Evolutionary conservation across 2,329 filamentous ascomycete species (phyloP), one percentile per base, ranked within the genome.

Genomic region (Leptographium wingfieldii): DNA sequence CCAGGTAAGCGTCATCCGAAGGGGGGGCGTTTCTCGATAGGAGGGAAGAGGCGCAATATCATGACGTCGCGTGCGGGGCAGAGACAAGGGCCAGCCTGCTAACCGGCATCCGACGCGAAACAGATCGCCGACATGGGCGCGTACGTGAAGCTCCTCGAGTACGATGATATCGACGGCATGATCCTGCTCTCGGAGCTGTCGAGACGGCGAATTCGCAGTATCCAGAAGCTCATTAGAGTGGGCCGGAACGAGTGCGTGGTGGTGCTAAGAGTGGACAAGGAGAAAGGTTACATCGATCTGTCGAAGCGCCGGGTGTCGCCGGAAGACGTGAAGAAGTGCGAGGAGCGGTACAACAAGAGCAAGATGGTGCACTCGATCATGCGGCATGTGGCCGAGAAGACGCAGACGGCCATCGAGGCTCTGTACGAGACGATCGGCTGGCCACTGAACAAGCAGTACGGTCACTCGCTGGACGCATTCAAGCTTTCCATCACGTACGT

Each of bases 121-220:
- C 68, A 94, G 88, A 99, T 99, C 73, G 94, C 94, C 74, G 95
- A 99, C 77, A 99, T 99, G 95, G 94, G 94, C 74, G 94, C 95
- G 69, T 99, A 99, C 74, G 95, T 99, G 71, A 99, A 99, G 79
- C 86, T 99, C 60, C 87, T 99, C 68, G 94, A 99, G 79, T 99
- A 99, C 77, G 94, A 99, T 77, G 96, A 97, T 78, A 99, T 99
- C 70, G 95, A 99, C 73, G 94, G 94, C 84, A 99, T 99, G 95
- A 99, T 99, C 70, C 80, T 99, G 67, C 90, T 99, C 66, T 96
- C 90, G 69, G 94, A 99, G 77, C 84, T 99, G 65, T 99, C 95
- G 62, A 86, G 94, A 81, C 85, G 94, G 83, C 94, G 94, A 87
- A 99, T 99, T 71, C 82, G 94, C 80, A 91, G 86, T 82, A 99